phyloP scores from a whole-genome alignment of 176 grass and related monocot genomes.

The Carex parvula region DNA sequence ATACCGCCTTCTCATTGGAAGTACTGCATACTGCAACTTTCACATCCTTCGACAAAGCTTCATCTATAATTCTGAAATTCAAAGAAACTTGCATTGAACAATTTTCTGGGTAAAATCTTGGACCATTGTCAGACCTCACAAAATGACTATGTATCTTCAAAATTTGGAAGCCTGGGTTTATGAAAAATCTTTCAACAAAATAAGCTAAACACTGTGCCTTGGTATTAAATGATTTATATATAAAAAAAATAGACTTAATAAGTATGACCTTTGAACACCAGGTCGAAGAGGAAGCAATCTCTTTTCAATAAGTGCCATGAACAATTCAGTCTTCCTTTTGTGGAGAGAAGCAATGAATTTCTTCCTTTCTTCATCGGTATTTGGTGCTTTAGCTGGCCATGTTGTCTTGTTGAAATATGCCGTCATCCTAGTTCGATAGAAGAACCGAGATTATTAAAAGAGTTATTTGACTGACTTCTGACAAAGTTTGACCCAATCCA shows the following conservation, averaged over 20 bases:
- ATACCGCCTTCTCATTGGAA: constrained; percentile 97
- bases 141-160: neutral
- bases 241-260: constrained; percentile 32
- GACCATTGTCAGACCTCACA: neutral
- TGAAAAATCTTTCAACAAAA: constrained; percentile 2
- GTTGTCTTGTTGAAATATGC: constrained; percentile 85
- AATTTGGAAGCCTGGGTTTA: neutral
- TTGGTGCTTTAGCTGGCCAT: constrained; percentile 77
- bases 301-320: constrained; percentile 94
- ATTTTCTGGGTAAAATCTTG: neutral
- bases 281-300: constrained; percentile 93
- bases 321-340: constrained; percentile 92
- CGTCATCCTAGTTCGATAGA: constrained; percentile 57
- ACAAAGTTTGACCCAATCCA: neutral
- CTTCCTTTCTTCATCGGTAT: constrained; percentile 74
- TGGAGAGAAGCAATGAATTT: constrained; percentile 86
- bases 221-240: neutral
- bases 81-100: constrained; percentile 15
- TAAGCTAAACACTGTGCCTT: constrained; percentile 22
- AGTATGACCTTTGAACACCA: constrained; percentile 81
- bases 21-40: constrained; percentile 97
- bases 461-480: neutral
- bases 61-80: constrained; percentile 79
- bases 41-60: constrained; percentile 72
- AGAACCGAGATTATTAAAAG: neutral